A percentile compares a stretch with the other conserved stretches of the same genome.
phyloP scores from a whole-genome alignment of 208 protist genomes.

The Acanthamoeba lenticulata region DNA sequence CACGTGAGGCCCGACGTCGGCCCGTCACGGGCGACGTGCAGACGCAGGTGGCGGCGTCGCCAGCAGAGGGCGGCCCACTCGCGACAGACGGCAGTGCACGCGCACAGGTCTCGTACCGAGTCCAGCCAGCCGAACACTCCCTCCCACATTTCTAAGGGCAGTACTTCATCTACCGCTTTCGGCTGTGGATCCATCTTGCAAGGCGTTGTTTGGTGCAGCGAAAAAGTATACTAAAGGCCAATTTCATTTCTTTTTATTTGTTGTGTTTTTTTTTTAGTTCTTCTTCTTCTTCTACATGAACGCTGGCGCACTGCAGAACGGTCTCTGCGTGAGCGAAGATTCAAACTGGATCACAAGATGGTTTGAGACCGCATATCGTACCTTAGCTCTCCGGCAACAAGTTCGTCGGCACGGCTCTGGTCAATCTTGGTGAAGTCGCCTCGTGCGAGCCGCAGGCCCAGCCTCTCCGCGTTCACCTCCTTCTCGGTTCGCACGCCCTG shows the following conservation, averaged over 20 bases:
- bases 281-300: no score
- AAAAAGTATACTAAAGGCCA: no score
- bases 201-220: no score
- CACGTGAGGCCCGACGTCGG: background rate
- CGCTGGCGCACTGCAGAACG: no score
- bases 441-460: background rate
- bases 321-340: no score
- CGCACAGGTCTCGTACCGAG: background rate
- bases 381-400: constrained; percentile 13
- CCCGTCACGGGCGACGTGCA: background rate
- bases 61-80: background rate
- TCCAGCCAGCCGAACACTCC: background rate
- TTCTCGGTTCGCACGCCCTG: background rate
- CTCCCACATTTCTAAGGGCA: background rate
- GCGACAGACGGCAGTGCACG: background rate
- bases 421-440: background rate
- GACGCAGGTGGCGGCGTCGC: background rate
- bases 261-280: no score
- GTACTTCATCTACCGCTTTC: background rate
- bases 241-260: no score
- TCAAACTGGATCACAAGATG: no score
- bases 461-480: background rate
- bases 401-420: background rate
- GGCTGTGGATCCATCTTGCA: no score
- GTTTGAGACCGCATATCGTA: no score